These are phyloP conservation scores for Ochromonas danica DNA, from an alignment of 108 stramenopile genomes.

Conservation along the genomic window DNA sequence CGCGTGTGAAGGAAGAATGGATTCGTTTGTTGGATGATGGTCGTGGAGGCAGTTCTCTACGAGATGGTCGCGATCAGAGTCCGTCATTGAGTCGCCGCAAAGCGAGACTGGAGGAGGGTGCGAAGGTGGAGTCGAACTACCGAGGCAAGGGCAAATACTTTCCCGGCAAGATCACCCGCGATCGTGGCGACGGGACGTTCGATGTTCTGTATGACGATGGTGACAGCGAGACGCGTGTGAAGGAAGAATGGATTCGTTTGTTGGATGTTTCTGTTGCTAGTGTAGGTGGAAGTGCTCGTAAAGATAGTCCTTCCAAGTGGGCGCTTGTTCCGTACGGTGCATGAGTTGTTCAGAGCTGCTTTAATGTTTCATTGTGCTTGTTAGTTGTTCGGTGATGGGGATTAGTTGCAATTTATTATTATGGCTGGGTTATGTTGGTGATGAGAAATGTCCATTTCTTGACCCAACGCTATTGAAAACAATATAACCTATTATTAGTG, in stretches of 20 bases:
- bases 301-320: no score
- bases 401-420: no score
- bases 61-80: neutral
- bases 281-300: no score
- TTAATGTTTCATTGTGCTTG: no score
- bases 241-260: neutral
- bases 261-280: no score
- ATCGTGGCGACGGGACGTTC: constrained; percentile 43
- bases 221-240: constrained; percentile 7
- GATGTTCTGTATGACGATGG: constrained; percentile 42
- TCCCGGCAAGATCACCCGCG: constrained; percentile 37
- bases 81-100: neutral
- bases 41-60: neutral
- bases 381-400: no score
- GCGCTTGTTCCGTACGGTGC: no score
- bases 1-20: constrained; percentile 5
- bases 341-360: no score
- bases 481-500: no score
- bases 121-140: constrained; percentile 44
- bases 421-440: no score
- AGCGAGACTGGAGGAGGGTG: constrained; percentile 30
- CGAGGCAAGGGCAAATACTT: constrained; percentile 41
- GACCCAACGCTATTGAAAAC: no score
- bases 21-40: constrained; percentile 24
- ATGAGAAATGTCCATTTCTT: no score